Evolutionary conservation across 192 early-diverging fungal genomes (phyloP).

Genomic region (Gonapodya sp.): DNA sequence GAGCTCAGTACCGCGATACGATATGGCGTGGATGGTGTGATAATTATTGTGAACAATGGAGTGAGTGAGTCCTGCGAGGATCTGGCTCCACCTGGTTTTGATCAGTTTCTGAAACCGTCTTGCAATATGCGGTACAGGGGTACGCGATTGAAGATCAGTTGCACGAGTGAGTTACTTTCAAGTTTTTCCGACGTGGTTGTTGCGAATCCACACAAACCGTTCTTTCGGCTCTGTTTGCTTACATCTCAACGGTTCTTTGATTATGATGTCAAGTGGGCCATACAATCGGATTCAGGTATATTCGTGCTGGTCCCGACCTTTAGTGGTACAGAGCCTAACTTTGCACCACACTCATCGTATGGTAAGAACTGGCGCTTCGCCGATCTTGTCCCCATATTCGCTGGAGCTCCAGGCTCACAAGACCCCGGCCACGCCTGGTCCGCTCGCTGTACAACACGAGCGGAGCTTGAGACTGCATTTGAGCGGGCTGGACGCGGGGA

Average conservation of each 20-base stretch:
- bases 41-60: not conserved
- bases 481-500: not conserved
- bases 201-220: not conserved
- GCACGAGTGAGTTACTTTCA: not conserved
- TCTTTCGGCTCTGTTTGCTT: not conserved
- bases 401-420: not conserved
- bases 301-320: no score
- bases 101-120: no score
- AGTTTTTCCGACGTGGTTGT: no score
- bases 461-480: not conserved
- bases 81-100: no score
- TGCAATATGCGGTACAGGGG: no score
- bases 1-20: not conserved
- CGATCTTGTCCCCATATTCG: not conserved
- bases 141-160: not conserved
- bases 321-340: no score
- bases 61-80: not conserved
- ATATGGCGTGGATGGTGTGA: not conserved
- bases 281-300: conserved; percentile 2
- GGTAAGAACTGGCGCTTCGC: not conserved
- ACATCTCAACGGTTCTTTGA: not conserved
- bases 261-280: not conserved
- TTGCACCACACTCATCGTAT: no score
- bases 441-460: not conserved
- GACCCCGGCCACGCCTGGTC: not conserved